Conservation (phyloP, 2,329 filamentous ascomycete genomes). For the Curvularia eragrostidis region DNA sequence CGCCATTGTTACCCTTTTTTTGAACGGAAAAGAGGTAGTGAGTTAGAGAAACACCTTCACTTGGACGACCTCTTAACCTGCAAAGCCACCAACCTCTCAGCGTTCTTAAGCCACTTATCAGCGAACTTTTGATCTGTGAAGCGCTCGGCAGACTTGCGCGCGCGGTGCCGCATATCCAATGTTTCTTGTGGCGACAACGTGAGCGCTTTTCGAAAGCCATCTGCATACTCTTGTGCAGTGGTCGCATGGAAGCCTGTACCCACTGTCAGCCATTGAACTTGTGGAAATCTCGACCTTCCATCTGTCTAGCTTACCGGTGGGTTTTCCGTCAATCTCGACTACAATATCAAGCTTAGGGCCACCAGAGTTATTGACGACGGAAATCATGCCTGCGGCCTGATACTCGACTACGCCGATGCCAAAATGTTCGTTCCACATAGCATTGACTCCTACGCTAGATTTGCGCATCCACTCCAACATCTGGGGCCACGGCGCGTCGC, state of each 20-base stretch:
- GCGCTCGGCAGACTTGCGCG: conserved; percentile 76
- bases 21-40: background rate
- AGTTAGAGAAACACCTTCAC: background rate
- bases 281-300: background rate
- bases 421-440: conserved; percentile 99
- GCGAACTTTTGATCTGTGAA: conserved; percentile 91
- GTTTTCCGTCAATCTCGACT: conserved; percentile 75
- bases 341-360: conserved; percentile 96
- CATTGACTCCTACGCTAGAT: conserved; percentile 88
- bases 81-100: conserved; percentile 71
- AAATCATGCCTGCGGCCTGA: conserved; percentile 90
- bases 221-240: conserved; percentile 78
- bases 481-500: conserved; percentile 87
- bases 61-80: conserved; percentile 33
- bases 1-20: background rate
- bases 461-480: conserved; percentile 80
- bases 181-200: conserved; percentile 69
- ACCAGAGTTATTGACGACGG: conserved; percentile 91
- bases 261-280: background rate
- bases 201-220: conserved; percentile 79
- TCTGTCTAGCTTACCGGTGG: conserved; percentile 66
- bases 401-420: conserved; percentile 99
- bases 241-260: conserved; percentile 80
- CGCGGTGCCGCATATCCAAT: conserved; percentile 75
- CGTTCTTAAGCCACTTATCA: conserved; percentile 75